Conservation (phyloP, 2,329 filamentous ascomycete genomes). For the Elsinoe necatrix region DNA sequence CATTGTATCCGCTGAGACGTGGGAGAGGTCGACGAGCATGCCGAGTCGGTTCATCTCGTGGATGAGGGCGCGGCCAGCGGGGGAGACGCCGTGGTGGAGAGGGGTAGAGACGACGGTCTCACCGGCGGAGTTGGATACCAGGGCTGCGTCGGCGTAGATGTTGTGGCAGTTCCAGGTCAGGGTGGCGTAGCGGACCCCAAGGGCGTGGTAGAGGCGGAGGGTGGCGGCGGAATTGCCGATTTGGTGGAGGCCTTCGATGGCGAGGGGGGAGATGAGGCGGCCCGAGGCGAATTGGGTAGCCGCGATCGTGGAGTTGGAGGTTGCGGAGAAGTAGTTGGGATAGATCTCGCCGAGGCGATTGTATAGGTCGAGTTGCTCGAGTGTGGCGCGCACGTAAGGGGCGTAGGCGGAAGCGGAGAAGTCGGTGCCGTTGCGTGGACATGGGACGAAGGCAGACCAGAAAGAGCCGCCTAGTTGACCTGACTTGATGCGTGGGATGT, state of each 20-base stretch:
- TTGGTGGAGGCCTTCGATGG: conserved; percentile 83
- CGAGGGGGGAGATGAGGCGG: conserved; percentile 65
- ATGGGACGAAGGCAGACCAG: conserved; percentile 79
- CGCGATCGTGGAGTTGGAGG: conserved; percentile 52
- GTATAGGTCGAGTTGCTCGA: conserved; percentile 68
- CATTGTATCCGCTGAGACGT: conserved; percentile 75
- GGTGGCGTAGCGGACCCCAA: conserved; percentile 81
- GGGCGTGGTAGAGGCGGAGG: conserved; percentile 63
- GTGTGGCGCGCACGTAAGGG: conserved; percentile 55
- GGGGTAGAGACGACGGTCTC: conserved; percentile 41
- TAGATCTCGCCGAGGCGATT: conserved; percentile 55
- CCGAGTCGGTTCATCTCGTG: conserved; percentile 90
- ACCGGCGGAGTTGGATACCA: conserved; percentile 45
- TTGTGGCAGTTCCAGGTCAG: conserved; percentile 94
- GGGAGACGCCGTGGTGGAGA: conserved; percentile 63
- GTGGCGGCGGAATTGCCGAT: conserved; percentile 77
- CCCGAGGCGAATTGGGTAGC: conserved; percentile 42
- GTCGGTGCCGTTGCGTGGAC: conserved; percentile 62
- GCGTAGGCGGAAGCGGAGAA: conserved; percentile 67
- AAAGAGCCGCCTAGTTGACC: conserved; percentile 79
- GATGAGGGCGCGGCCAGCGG: conserved; percentile 59
- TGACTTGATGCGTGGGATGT: conserved; percentile 63
- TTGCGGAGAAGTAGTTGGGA: conserved; percentile 60
- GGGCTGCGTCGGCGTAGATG: conserved; percentile 74
- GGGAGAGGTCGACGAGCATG: conserved; percentile 85